Percentiles rank a stretch among this genome's conserved stretches.
Conservation (phyloP, 176 grass and related monocot species). For the Triticum timopheevii region DNA sequence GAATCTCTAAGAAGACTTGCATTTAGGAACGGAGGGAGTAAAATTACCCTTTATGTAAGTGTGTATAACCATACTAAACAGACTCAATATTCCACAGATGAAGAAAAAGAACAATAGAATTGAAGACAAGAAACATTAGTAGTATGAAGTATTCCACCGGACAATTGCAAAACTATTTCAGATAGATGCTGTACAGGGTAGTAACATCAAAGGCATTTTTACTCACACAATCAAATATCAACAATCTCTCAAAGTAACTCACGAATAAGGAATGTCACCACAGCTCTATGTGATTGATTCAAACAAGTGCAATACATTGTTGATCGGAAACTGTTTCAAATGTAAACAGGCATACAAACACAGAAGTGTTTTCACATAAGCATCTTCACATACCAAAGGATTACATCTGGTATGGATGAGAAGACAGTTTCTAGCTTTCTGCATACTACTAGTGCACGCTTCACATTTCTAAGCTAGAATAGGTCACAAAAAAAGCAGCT, state of each 20-base stretch:
- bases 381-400: no score
- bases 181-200: neutral
- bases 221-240: neutral
- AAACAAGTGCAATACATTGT: neutral
- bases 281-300: neutral
- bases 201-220: neutral
- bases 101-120: neutral
- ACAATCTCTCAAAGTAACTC: neutral
- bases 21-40: no score
- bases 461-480: neutral
- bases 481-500: neutral
- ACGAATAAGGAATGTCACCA: neutral
- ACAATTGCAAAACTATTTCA: neutral
- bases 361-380: no score
- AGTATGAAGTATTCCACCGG: neutral
- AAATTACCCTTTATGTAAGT: no score
- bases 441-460: no score
- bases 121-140: neutral
- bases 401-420: no score
- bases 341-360: no score
- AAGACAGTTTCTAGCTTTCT: no score
- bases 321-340: neutral
- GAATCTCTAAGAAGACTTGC: no score
- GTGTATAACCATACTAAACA: neutral
- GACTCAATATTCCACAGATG: neutral